These are phyloP conservation scores for Artemisia annua DNA, from an alignment of 129 eudicot species.

Conservation along the genomic window DNA sequence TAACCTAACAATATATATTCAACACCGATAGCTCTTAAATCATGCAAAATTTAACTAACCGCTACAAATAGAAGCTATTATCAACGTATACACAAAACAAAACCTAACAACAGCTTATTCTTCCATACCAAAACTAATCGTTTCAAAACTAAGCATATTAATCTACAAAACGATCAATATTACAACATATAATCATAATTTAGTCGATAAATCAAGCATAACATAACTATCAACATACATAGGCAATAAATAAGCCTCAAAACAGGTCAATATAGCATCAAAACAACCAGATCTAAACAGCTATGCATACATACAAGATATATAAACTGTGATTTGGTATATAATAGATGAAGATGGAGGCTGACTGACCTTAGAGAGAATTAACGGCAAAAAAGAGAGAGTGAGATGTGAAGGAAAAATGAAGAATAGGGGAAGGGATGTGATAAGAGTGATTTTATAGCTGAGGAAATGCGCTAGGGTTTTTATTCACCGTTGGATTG, in stretches of 20 bases:
- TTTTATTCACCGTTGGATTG: conserved; percentile 30
- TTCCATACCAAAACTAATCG: too few relatives aligned
- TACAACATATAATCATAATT: too few relatives aligned
- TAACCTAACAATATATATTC: too few relatives aligned
- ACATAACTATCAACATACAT: too few relatives aligned
- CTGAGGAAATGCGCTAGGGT: conserved; percentile 35
- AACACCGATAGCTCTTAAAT: too few relatives aligned
- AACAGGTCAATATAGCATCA: neutral
- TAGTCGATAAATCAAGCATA: too few relatives aligned
- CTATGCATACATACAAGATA: neutral
- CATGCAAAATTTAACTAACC: too few relatives aligned
- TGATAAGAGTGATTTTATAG: conserved; percentile 40
- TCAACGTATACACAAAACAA: too few relatives aligned
- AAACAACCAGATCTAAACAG: conserved; percentile 4
- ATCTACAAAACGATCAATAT: too few relatives aligned
- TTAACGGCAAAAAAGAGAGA: neutral
- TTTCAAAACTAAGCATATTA: too few relatives aligned
- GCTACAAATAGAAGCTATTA: too few relatives aligned
- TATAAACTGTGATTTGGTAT: neutral
- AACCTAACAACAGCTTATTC: too few relatives aligned
- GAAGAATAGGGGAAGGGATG: conserved; percentile 34
- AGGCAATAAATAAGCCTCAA: neutral
- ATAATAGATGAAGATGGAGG: neutral
- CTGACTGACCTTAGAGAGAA: conserved; percentile 24
- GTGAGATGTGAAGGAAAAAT: conserved; percentile 32